A percentile compares a stretch with the other conserved stretches of the same genome.
phyloP scores from a whole-genome alignment of 2,329 filamentous ascomycete genomes.

The Karstenula rhodostoma region DNA sequence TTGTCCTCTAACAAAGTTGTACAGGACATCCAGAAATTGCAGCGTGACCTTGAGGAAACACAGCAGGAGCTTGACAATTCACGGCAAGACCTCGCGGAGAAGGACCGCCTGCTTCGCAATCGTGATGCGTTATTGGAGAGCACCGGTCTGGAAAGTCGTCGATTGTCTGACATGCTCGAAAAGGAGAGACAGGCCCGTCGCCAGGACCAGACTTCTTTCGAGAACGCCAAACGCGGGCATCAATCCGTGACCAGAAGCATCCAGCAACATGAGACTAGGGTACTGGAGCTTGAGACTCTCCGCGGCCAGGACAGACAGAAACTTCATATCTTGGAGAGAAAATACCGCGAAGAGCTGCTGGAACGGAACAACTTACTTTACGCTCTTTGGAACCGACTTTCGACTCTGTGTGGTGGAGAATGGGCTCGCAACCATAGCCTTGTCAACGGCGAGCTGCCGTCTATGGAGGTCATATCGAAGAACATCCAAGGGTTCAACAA shows the following conservation, averaged over 20 bases:
- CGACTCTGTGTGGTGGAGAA: constrained; percentile 84
- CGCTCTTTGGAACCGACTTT: constrained; percentile 88
- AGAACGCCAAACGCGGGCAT: constrained; percentile 86
- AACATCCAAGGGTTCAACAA: constrained; percentile 89
- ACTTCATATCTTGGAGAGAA: constrained; percentile 76
- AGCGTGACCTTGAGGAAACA: constrained; percentile 85
- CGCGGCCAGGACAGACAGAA: constrained; percentile 80
- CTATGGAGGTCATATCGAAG: constrained; percentile 83
- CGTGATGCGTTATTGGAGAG: constrained; percentile 88
- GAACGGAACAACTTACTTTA: constrained; percentile 91
- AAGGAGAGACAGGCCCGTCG: constrained; percentile 87
- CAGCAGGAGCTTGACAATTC: constrained; percentile 81
- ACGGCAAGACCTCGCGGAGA: constrained; percentile 82
- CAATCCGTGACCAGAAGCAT: constrained; percentile 87
- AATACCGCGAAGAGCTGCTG: constrained; percentile 83
- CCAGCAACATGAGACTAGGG: constrained; percentile 82
- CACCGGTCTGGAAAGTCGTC: constrained; percentile 84
- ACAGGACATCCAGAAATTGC: constrained; percentile 83
- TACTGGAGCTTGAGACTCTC: constrained; percentile 84
- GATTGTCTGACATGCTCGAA: constrained; percentile 85
- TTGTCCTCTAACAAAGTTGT: constrained; percentile 26
- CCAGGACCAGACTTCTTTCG: constrained; percentile 86
- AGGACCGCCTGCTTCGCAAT: constrained; percentile 87
- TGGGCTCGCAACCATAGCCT: constrained; percentile 91
- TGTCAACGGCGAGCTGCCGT: constrained; percentile 86